phyloP scores from a whole-genome alignment of 2,329 filamentous ascomycete genomes.

The Tolypocladium tropicale region DNA sequence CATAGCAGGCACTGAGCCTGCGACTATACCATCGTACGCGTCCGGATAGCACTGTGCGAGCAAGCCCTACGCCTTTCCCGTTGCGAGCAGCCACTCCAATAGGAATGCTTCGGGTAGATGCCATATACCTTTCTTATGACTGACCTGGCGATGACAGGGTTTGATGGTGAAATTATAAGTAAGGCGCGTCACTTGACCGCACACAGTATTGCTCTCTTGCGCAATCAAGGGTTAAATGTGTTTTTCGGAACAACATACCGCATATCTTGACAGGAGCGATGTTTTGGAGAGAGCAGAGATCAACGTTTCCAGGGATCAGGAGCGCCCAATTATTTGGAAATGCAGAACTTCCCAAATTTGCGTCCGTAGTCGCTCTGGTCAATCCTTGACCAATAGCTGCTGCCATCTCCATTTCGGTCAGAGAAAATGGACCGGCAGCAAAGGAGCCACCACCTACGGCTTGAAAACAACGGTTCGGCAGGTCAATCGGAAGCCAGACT shows the following conservation, averaged over 20 bases:
- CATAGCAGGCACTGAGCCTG: too few relatives aligned
- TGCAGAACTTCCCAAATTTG: neutral
- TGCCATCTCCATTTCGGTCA: neutral
- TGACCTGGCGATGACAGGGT: neutral
- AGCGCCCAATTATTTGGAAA: neutral
- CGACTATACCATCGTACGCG: neutral
- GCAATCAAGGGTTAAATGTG: too few relatives aligned
- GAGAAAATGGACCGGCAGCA: neutral
- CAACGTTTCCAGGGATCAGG: neutral
- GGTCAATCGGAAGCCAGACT: neutral
- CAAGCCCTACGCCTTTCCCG: neutral
- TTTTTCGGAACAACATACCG: too few relatives aligned
- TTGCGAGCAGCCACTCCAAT: neutral
- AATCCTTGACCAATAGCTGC: neutral
- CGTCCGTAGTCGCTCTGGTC: neutral
- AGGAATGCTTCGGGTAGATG: neutral
- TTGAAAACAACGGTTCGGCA: neutral
- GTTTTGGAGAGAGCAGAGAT: neutral
- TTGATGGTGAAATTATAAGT: neutral
- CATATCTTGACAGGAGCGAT: neutral
- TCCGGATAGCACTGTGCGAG: neutral
- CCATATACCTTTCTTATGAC: neutral
- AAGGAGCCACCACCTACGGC: neutral
- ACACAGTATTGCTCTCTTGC: too few relatives aligned
- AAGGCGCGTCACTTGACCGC: neutral